Evolutionary conservation across 495 filamentous ascomycete genomes (phyloP), one percentile per base, ranked within the genome.

Genomic region (Neurospora sp.): DNA sequence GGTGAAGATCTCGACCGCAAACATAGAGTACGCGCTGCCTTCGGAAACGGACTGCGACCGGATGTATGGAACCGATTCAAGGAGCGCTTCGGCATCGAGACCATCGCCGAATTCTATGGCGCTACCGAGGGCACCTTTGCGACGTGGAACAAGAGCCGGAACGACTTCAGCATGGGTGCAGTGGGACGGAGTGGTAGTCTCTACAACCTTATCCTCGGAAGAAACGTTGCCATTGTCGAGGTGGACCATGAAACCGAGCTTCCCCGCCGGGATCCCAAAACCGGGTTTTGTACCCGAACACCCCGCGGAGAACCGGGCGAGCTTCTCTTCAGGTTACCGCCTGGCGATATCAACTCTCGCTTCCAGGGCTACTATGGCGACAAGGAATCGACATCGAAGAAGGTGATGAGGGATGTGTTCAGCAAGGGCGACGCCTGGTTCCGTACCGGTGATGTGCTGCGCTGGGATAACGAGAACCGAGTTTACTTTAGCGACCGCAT

Each of bases 321-420:
- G 82, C 75, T 98, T 61, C 82, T 98, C 12, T 93, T 90, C 80
- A 84, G 82, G 35, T 84, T 99, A 9, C 91, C 97, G 71, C 78
- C 91, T 0, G 76, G 80, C 1, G 85, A 97, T 70, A 89, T 92
- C 35, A 78, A 82, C 27, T 82, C 82, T 14, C 88, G 85, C 9
- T 98, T 95, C 81, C 93, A 96, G 79, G 95, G 95, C 0, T 98
- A 98, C 77, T 96, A 90, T 79, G 88, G 89, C 75, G 96, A 98
- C 80, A 75, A 81, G 9, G 84, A 87, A 48, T 93, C 94, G 0
- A 94, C 92, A 0, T 84, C 91, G 16, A 86, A 87, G 69, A 97
- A 97, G 84, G 88, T 98, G 71, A 81, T 97, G 72, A 86, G 90
- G 0, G 84, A 95, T 73, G 94, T 97, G 3, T 86, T 95, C 72